Percentiles rank a stretch among this genome's conserved stretches.
phyloP scores from a whole-genome alignment of 306 rosid genomes.

The Vachellia collinsii region DNA sequence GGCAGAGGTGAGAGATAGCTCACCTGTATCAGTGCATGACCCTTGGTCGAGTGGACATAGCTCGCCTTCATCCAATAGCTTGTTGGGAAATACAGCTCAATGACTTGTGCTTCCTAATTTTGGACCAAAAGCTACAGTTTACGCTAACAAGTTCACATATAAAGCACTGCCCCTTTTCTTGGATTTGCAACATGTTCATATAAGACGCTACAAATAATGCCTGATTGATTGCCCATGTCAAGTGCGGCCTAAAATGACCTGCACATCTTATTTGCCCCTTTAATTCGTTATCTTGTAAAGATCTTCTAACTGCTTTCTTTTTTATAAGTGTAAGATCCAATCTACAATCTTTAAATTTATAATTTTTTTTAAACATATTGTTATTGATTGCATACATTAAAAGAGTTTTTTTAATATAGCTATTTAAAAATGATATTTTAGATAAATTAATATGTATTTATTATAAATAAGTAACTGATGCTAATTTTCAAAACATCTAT shows the following conservation, averaged over 20 bases:
- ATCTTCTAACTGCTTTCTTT: no score
- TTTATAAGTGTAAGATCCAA: no score
- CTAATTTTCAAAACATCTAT: no score
- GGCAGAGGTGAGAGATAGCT: conserved; percentile 59
- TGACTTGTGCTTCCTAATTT: conserved; percentile 40
- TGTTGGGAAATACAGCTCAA: conserved; percentile 69
- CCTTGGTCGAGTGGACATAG: conserved; percentile 94
- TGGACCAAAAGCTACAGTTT: neutral
- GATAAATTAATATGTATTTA: no score
- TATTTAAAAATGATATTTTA: no score
- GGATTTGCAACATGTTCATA: neutral
- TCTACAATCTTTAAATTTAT: no score
- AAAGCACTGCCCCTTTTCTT: neutral
- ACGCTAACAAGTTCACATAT: neutral
- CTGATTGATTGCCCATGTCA: neutral
- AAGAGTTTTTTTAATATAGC: no score
- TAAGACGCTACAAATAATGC: neutral
- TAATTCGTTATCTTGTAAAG: no score
- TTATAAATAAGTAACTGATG: no score
- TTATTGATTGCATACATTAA: no score
- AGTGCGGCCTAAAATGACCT: neutral
- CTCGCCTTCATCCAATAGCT: conserved; percentile 90
- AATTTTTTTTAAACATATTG: no score
- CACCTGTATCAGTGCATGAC: conserved; percentile 89
- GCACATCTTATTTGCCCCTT: neutral